Percentiles rank a stretch among this genome's conserved stretches.
Conservation (phyloP, 495 filamentous ascomycete genomes). For the Terfezia claveryi region DNA sequence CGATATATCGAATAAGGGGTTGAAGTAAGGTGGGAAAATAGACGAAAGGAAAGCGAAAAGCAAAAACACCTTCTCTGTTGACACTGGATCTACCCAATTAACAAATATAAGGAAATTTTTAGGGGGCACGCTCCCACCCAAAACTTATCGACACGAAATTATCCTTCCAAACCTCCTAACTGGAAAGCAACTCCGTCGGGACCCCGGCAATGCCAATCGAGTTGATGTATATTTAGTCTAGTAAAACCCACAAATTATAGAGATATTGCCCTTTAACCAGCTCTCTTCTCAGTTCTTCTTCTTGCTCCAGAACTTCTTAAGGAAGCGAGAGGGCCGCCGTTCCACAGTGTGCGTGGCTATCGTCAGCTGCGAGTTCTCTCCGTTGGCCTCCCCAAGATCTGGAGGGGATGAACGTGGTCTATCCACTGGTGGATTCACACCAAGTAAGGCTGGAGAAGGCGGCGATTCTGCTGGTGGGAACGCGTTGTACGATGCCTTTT, state of each 20-base stretch:
- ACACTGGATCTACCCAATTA: background rate
- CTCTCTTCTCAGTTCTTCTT: slow-evolving; percentile 14
- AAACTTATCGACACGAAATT: no score
- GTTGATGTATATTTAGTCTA: no score
- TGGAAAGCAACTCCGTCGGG: no score
- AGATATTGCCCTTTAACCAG: background rate
- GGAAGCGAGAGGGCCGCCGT: slow-evolving; percentile 17
- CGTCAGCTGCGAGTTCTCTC: slow-evolving; percentile 11
- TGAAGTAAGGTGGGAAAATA: slow-evolving; percentile 3
- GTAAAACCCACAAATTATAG: background rate
- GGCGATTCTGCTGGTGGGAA: slow-evolving; percentile 8
- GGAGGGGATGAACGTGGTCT: slow-evolving; percentile 17
- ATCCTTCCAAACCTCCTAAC: no score
- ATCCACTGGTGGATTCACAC: background rate
- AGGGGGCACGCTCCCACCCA: no score
- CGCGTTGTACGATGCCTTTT: slow-evolving; percentile 17
- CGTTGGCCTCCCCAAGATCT: slow-evolving; percentile 17
- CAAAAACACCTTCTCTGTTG: background rate
- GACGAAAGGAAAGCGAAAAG: slow-evolving; percentile 2
- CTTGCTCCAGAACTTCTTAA: slow-evolving; percentile 18
- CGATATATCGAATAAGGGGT: slow-evolving; percentile 6
- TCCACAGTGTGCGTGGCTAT: slow-evolving; percentile 13
- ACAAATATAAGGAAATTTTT: background rate
- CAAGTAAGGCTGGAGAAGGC: background rate
- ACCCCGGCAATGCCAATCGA: no score